Base-by-base conservation (phyloP, 2,329 filamentous ascomycete genomes). In the Zarea fungicola region DNA sequence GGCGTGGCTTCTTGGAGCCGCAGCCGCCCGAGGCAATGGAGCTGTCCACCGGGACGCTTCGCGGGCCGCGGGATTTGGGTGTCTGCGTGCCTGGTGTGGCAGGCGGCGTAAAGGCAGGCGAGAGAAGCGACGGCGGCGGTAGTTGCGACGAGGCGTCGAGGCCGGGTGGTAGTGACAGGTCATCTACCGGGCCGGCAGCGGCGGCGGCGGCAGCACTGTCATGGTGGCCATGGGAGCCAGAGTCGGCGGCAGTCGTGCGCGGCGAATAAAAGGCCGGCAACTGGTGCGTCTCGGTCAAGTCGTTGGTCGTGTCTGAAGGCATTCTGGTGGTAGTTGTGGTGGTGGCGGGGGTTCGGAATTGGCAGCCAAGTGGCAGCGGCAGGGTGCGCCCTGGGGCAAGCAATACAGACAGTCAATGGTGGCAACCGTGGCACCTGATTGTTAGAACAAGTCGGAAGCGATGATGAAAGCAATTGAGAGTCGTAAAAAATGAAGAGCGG, bases 41-140 rank as follows among this genome's bases (percentile, higher is more conserved):
- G 57, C 77, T 82, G 62, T 84, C 81, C 34, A 84, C 80, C 1
- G 78, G 77, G 7, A 82, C 72, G 51, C 77, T 71, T 41, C 73
- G 78, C 11, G 78, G 73, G 32, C 61, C 66, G 48, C 61, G 60
- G 40, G 58, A 58, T 44, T 60, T 65, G 3, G 78, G 78, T 1
- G 80, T 84, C 22, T 74, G 67, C 6, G 74, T 74, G 4, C 81
- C 81, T 0, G 82, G 81, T 0, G 82, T 85, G 8, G 75, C 71
- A 26, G 85, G 85, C 13, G 87, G 87, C 6, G 84, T 90, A 67
- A 89, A 96, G 55, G 87, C 87, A 43, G 87, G 88, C 65, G 92
- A 96, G 54, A 96, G 84, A 41, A 93, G 82, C 4, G 89, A 89
- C 5, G 83, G 77, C 13, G 76, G 78, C 25, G 75, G 76, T 14